Evolutionary conservation across 2,329 filamentous ascomycete genomes (phyloP), one percentile per base, ranked within the genome.

Genomic region (Xylaria sp.): DNA sequence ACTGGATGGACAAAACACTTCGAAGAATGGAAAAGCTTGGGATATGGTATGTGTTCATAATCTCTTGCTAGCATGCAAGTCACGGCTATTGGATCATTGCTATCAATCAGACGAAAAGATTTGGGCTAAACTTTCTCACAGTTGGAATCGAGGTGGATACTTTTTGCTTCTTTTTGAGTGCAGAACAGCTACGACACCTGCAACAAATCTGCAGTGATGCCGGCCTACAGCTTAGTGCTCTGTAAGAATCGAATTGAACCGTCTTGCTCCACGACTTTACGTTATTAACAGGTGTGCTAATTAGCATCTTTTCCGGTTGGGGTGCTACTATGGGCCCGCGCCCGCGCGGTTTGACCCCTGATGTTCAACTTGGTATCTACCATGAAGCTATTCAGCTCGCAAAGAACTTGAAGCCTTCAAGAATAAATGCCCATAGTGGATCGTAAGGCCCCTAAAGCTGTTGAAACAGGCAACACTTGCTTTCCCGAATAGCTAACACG

Each of bases 361-460:
- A 46, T 37, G 53, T 56, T 23, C 43, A 56, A 21, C 53, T 56
- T 19, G 53, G 53, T 14, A 56, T 56, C 11, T 56, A 56, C 40
- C 43, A 42, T 11, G 53, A 56, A 46, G 37, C 4, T 11, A 4
- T 56, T 31, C 40, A 19, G 17, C 33, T 28, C 19, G 43, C 53
- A 42, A 56, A 12, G 2, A 15, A 9, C 53, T 23, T 45, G 19
- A 56, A 56, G 12, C 53, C 53, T 12, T 25, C 25, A 19, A 56
- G 25, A 2, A 15, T 56, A 5, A 56, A 56, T 46, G 19, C 53
- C 19, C 53, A 56, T 8, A 56, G 53, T 23, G 53, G 43, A 56
- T 56, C 53, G 53, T 56, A 45, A 56, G 53, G 40, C 17, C 11
- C 6, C 15, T 8, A 2, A 28, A 56, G 14, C 17, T 12, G 7